phyloP scores from a whole-genome alignment of 768 basidiomycete genomes.

The Rhodocollybia butyracea region DNA sequence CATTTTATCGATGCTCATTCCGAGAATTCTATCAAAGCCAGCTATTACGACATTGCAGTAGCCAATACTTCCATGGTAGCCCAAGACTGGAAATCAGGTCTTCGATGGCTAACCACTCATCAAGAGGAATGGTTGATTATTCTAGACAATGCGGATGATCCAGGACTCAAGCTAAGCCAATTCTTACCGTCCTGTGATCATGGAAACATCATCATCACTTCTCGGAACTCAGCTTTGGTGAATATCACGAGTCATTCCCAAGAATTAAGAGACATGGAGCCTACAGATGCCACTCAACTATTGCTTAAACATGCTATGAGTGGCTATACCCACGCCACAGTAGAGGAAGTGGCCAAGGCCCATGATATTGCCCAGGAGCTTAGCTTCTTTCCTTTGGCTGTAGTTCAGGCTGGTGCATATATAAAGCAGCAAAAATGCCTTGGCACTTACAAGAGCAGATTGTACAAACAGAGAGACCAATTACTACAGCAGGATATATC shows the following conservation, averaged over 20 bases:
- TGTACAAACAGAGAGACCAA: not conserved
- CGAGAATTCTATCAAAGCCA: not conserved
- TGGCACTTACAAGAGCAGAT: not conserved
- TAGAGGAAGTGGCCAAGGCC: not conserved
- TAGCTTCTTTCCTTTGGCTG: not conserved
- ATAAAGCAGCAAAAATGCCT: not conserved
- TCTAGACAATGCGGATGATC: conserved; percentile 12
- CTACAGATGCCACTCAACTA: not conserved
- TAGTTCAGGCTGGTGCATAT: conserved; percentile 5
- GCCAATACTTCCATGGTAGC: not conserved
- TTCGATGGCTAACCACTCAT: not conserved
- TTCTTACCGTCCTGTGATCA: conserved; percentile 6
- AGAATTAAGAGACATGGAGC: not conserved
- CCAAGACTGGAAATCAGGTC: not conserved
- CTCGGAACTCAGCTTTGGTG: not conserved
- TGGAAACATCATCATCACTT: conserved; percentile 12
- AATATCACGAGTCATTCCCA: not conserved
- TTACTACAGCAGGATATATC: not conserved
- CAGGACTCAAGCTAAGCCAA: not conserved
- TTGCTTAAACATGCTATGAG: not conserved
- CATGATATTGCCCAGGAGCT: not conserved
- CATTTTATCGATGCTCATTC: not conserved
- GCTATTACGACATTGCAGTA: not conserved
- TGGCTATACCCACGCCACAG: not conserved
- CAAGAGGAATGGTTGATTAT: conserved; percentile 10